Percentiles rank a stretch among this genome's conserved stretches.
Evolutionary conservation across 116 monocot genomes (phyloP).

Genomic region (Papilionanthe hybrid): DNA sequence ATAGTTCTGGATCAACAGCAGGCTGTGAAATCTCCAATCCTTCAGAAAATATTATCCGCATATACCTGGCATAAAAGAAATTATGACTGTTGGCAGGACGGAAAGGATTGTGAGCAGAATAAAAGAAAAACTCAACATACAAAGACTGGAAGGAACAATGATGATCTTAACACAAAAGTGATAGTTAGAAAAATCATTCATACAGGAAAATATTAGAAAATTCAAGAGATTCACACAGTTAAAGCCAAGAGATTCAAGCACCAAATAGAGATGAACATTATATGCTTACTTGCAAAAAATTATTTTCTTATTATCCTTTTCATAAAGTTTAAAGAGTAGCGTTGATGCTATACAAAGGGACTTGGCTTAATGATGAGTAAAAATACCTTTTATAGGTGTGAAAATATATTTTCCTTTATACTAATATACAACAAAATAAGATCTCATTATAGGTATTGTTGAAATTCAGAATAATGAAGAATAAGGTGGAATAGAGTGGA

Average conservation of each 20-base stretch:
- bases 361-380: background rate
- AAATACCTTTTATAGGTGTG: background rate
- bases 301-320: background rate
- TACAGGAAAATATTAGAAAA: background rate
- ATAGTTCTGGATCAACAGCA: constrained; percentile 70
- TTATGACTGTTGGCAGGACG: background rate
- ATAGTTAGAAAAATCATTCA: background rate
- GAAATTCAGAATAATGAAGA: no score
- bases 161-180: background rate
- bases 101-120: background rate
- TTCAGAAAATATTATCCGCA: constrained; percentile 68
- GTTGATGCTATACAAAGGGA: no score
- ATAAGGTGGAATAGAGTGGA: no score
- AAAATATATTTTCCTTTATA: background rate
- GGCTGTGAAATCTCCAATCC: constrained; percentile 84
- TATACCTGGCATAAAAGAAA: constrained; percentile 40
- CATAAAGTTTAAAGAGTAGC: no score
- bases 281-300: background rate
- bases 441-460: no score
- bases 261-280: background rate
- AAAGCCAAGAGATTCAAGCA: background rate
- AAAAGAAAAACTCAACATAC: background rate
- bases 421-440: no score
- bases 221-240: background rate
- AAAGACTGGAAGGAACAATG: background rate